Conservation (phyloP, 805 yeast genomes). For the Teunomyces pallodes region DNA sequence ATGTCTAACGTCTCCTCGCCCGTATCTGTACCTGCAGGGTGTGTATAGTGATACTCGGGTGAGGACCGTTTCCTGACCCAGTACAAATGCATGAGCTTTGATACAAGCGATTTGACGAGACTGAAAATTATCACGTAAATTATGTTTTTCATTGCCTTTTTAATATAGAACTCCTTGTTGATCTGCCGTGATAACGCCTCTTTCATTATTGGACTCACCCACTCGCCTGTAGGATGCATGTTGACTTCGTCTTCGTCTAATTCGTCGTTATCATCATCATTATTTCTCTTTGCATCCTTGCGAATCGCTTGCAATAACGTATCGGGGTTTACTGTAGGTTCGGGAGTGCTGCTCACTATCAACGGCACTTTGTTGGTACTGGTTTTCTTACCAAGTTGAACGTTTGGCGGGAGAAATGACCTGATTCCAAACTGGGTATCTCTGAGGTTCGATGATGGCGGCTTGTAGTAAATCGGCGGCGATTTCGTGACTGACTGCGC, state of each 20-base stretch:
- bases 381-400: background rate
- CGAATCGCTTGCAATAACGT: background rate
- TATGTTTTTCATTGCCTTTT: conserved; percentile 26
- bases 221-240: conserved; percentile 20
- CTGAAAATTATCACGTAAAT: conserved; percentile 26
- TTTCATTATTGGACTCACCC: conserved; percentile 43
- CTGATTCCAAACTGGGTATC: conserved; percentile 27
- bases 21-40: conserved; percentile 8
- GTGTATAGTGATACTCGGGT: conserved; percentile 12
- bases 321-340: background rate
- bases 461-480: conserved; percentile 29
- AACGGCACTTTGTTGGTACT: conserved; percentile 5
- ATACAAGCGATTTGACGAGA: conserved; percentile 14
- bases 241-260: conserved; percentile 4
- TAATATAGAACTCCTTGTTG: conserved; percentile 37
- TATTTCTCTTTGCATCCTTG: background rate
- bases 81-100: background rate
- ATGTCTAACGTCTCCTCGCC: conserved; percentile 4
- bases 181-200: conserved; percentile 46
- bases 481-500: conserved; percentile 5
- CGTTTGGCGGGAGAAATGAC: conserved; percentile 23
- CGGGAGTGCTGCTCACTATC: conserved; percentile 1
- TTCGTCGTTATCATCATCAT: conserved; percentile 5
- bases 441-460: conserved; percentile 25
- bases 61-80: conserved; percentile 6